Conservation (phyloP, 306 rosid genomes). For the Mimosa bimucronata region DNA sequence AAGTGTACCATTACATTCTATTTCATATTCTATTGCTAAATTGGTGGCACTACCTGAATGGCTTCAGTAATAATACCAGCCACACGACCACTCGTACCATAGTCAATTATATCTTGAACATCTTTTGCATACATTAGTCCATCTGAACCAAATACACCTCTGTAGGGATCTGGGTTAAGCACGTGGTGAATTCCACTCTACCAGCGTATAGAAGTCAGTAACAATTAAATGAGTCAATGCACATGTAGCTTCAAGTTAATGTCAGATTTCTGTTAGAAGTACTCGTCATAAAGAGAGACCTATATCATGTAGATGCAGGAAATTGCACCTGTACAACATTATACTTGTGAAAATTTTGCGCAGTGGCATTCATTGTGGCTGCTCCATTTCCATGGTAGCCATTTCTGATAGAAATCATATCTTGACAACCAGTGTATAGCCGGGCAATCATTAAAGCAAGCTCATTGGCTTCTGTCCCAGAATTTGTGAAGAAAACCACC, state of each 20-base stretch:
- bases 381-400: slow-evolving; percentile 61
- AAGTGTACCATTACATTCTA: background rate
- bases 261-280: background rate
- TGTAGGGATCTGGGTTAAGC: slow-evolving; percentile 54
- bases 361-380: slow-evolving; percentile 50
- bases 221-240: background rate
- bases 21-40: background rate
- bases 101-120: slow-evolving; percentile 51
- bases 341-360: slow-evolving; percentile 47
- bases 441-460: slow-evolving; percentile 55
- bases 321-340: slow-evolving; percentile 48
- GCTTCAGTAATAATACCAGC: slow-evolving; percentile 54
- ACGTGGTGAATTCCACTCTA: slow-evolving; percentile 56
- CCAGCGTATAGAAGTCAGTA: slow-evolving; percentile 18
- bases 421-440: slow-evolving; percentile 48
- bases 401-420: slow-evolving; percentile 54
- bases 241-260: slow-evolving; percentile 6
- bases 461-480: slow-evolving; percentile 61
- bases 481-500: slow-evolving; percentile 58
- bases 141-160: slow-evolving; percentile 54
- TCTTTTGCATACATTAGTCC: slow-evolving; percentile 51
- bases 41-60: slow-evolving; percentile 45
- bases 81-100: slow-evolving; percentile 52
- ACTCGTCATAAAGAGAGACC: slow-evolving; percentile 15
- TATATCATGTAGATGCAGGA: slow-evolving; percentile 18